Evolutionary conservation across 306 rosid genomes (phyloP), one percentile per base, ranked within the genome.

Genomic region (Fragaria vesca): DNA sequence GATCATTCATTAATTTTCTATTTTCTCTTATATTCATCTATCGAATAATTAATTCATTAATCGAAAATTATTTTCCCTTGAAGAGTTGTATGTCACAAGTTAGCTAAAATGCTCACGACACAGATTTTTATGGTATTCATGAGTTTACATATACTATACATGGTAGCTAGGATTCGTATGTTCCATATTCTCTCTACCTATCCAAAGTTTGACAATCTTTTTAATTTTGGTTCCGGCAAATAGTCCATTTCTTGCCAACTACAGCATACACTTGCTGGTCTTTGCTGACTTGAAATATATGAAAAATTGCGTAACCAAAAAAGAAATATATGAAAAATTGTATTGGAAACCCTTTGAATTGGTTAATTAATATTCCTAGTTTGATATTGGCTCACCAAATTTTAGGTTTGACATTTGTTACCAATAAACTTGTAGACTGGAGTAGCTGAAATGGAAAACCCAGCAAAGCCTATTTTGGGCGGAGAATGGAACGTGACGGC

Each of bases 391-490:
- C 13, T 66, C 46, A 66, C 70, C 70, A 66, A 36, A 34, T 6
- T 66, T 34, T 66, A 66, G 70, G 70, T 66, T 36, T 66, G 70
- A 66, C 70, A 66, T 66, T 66, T 8, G 70, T 66, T 66, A 17
- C 70, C 42, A 30, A 12, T 28, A 13, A 62, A 62, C 24, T 24
- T 58, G 6, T 58, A 1, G 7, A 5, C 13, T 13, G 20, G 36
- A 3, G 32, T 10, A 3, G 32, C 7, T 30, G 66, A 60, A 60
- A 60, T 60, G 38, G 66, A 0, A 55, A 55, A 55, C 5, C 21
- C 61, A n/a, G 4, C 26, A n/a, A 21, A n/a, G 7, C 40, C 20
- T 24, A 24, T 24, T 2, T 28, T 4, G 7, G 17, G 16, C 36
- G 21, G 42, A 62, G 8, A 62, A 28, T 30, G 24, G 69, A 2